phyloP scores from a whole-genome alignment of 2,329 filamentous ascomycete species.

The Dendrostoma leiphaemia region DNA sequence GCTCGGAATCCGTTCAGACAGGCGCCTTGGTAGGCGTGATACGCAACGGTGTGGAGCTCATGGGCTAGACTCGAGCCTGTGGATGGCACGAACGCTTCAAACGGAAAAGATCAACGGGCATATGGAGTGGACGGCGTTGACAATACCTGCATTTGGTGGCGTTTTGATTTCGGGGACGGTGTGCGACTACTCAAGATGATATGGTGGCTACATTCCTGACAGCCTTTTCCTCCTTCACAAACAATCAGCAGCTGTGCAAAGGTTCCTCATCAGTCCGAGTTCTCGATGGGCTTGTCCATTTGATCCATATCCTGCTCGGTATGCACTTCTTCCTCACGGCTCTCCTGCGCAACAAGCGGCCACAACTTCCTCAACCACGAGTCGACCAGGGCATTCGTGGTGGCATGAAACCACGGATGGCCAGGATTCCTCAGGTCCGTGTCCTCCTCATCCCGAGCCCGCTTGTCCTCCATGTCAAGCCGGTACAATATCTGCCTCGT shows the following conservation, averaged over 20 bases:
- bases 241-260: too few relatives aligned
- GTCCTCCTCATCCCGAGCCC: slow-evolving; percentile 1
- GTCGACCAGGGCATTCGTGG: slow-evolving; percentile 1
- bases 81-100: too few relatives aligned
- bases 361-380: slow-evolving; percentile 5
- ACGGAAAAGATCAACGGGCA: background rate
- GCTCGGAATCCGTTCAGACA: slow-evolving; percentile 84
- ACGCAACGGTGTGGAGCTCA: slow-evolving; percentile 78
- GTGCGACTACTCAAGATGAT: background rate
- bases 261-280: too few relatives aligned
- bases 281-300: background rate
- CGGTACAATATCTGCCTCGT: slow-evolving; percentile 11
- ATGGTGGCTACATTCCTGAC: background rate
- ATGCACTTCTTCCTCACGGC: background rate
- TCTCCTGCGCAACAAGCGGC: background rate
- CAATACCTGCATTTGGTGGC: slow-evolving; percentile 9
- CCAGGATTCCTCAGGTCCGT: slow-evolving; percentile 4
- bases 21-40: slow-evolving; percentile 90
- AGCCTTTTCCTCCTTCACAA: slow-evolving; percentile 1
- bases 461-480: slow-evolving; percentile 9
- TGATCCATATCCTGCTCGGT: background rate
- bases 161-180: slow-evolving; percentile 7
- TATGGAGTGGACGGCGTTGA: background rate
- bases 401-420: slow-evolving; percentile 13
- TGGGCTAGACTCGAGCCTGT: slow-evolving; percentile 23